Base-by-base conservation (phyloP, 164 flowering plant species). In the Magnolia officinalis region DNA sequence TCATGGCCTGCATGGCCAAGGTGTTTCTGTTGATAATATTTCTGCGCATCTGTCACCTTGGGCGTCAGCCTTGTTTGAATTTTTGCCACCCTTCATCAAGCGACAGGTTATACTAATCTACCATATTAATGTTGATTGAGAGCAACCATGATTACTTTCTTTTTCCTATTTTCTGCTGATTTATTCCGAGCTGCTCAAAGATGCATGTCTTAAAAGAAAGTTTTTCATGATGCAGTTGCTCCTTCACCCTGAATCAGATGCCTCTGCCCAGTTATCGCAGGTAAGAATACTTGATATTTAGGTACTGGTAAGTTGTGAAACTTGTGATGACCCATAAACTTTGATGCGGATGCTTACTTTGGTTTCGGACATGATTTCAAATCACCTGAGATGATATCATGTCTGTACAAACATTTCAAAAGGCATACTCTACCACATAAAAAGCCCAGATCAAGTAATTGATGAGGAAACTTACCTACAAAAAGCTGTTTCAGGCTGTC, bases 241-340 rank as follows among this genome's bases (percentile, higher is more conserved):
- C 14, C 92, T 89, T 23, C 86, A 79, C 63, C 90, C 90, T 4
- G 99, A 96, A 80, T 96, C 99, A 69, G 98, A 96, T 87, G 94
- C 94, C 85, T 94, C 99, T 75, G 99, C 99, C 8, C 99, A 96
- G 84, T 77, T 96, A 69, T 96, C 99, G 64, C 98, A 96, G 96
- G 99, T 94, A 84, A 66, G 19, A 26, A 19, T 51, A 64, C 49
- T 72, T 3, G 45, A 50, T 20, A 49, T 55, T 16, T 16, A 37
- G 45, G 45, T 37, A 37, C 45, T 37, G 45, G 45, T 37, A 3
- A 37, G 6, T 55, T 55, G 16, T 11, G 61, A 55, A 55, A 11
- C 61, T 55, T 10, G 61, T 16, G 18, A 55, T 55, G 61, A 9
- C 16, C 61, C 3, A 13, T 55, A 37, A 37, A 37, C 45, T 37